These are phyloP conservation scores for Anthracocystis setariae DNA, from an alignment of 1,284 basidiomycete genomes.

Conservation along the genomic window DNA sequence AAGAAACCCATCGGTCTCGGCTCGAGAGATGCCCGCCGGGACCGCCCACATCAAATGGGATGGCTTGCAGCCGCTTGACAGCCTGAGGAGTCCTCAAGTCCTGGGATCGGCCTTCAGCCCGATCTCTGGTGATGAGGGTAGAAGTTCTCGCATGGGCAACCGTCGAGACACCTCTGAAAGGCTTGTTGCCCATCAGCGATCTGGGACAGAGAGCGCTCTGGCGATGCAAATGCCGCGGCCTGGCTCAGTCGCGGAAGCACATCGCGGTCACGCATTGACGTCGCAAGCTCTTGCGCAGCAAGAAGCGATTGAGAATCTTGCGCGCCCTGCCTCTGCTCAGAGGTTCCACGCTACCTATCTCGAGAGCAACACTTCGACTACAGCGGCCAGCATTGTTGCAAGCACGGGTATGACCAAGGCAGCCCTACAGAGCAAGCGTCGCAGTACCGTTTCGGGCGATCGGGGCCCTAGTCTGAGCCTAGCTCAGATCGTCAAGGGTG, in stretches of 20 bases:
- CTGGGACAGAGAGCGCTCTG: conserved; percentile 31
- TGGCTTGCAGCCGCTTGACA: conserved; percentile 10
- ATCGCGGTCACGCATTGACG: conserved; percentile 23
- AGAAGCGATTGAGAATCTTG: conserved; percentile 23
- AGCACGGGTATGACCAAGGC: conserved; percentile 37
- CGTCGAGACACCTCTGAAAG: conserved; percentile 9
- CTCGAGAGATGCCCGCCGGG: conserved; percentile 15
- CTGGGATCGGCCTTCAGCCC: conserved; percentile 5
- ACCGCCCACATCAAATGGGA: conserved; percentile 18
- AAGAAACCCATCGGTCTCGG: conserved; percentile 1
- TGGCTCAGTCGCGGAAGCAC: conserved; percentile 21
- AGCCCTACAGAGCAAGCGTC: conserved; percentile 45
- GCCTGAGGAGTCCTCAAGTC: conserved; percentile 10
- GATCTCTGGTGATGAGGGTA: conserved; percentile 15
- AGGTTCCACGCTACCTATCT: conserved; percentile 28
- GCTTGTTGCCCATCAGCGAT: conserved; percentile 26
- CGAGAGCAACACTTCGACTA: conserved; percentile 31
- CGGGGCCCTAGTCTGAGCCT: conserved; percentile 40
- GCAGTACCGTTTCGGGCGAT: conserved; percentile 48
- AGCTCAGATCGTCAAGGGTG: conserved; percentile 48
- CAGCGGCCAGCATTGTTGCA: conserved; percentile 32
- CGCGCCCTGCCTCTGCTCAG: conserved; percentile 40
- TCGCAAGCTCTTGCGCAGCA: conserved; percentile 34
- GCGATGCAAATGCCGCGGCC: conserved; percentile 24
- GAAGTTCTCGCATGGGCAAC: conserved; percentile 43